These are phyloP conservation scores for Zygosaccharomyces pseudobailii DNA, from an alignment of 1,139 yeast species.

Conservation along the genomic window DNA sequence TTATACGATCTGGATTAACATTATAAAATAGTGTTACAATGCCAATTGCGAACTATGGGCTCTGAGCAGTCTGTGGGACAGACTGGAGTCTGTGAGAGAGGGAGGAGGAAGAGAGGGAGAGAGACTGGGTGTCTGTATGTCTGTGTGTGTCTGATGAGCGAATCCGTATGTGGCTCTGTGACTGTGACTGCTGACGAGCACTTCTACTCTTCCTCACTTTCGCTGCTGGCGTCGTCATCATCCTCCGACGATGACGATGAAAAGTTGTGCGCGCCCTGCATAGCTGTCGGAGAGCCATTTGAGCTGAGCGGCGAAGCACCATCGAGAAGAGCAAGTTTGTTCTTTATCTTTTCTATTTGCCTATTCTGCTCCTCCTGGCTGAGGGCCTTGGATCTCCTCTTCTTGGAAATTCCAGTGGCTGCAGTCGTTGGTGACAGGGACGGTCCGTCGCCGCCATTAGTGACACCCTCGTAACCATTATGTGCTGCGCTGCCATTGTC, in stretches of 20 bases:
- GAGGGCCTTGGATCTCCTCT: conserved; percentile 38
- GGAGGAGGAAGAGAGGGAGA: too few species aligned
- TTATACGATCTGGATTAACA: neutral
- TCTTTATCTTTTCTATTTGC: conserved; percentile 79
- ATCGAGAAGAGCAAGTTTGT: conserved; percentile 72
- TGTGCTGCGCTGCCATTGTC: conserved; percentile 24
- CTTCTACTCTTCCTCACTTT: conserved; percentile 38
- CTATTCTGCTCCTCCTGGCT: conserved; percentile 68
- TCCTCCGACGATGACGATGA: conserved; percentile 46
- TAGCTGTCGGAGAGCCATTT: conserved; percentile 27
- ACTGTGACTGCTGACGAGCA: neutral
- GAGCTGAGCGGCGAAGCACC: conserved; percentile 35
- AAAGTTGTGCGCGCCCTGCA: conserved; percentile 29
- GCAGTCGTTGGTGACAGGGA: conserved; percentile 32
- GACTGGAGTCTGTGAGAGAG: too few species aligned
- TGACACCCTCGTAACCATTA: conserved; percentile 6
- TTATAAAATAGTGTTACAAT: neutral
- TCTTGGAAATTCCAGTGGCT: conserved; percentile 16
- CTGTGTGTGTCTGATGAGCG: neutral
- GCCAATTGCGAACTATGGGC: neutral
- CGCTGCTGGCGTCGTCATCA: conserved; percentile 40
- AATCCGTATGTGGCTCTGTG: neutral
- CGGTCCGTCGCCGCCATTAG: conserved; percentile 16
- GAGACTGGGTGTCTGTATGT: too few species aligned
- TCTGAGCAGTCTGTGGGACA: too few species aligned